phyloP scores from a whole-genome alignment of 805 yeast genomes.

The Torulaspora quercuum region DNA sequence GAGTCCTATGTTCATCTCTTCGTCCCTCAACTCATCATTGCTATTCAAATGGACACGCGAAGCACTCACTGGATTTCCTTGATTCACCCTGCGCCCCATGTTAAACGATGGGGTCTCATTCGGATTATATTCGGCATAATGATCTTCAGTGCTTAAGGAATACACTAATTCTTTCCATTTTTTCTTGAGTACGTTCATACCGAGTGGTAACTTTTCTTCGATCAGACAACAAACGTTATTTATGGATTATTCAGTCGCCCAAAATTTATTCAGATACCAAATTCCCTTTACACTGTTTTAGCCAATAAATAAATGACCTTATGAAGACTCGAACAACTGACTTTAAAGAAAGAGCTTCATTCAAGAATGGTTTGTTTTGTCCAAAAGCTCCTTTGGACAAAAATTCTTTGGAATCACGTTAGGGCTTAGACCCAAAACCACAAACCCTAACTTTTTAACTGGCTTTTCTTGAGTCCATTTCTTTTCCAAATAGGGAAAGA shows the following conservation, averaged over 20 bases:
- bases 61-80: constrained; percentile 16
- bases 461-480: constrained; percentile 3
- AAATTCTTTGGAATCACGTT: not conserved
- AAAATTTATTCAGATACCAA: not conserved
- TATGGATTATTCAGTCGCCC: not conserved
- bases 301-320: too few relatives aligned
- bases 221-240: not conserved
- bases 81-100: constrained; percentile 27
- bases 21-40: constrained; percentile 16
- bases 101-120: constrained; percentile 37
- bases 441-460: not conserved
- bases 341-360: too few relatives aligned
- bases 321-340: constrained; percentile 3
- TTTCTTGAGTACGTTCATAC: constrained; percentile 41
- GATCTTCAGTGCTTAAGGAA: constrained; percentile 62
- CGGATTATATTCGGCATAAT: constrained; percentile 64
- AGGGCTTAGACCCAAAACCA: constrained; percentile 3
- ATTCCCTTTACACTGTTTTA: too few relatives aligned
- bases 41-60: constrained; percentile 21
- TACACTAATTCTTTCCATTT: constrained; percentile 58
- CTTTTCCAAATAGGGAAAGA: constrained; percentile 9
- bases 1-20: constrained; percentile 20
- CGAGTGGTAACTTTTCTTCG: not conserved
- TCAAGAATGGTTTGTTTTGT: too few relatives aligned
- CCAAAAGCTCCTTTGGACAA: too few relatives aligned